Conservation (phyloP, 768 basidiomycete species). For the Lyophyllum atratum region DNA sequence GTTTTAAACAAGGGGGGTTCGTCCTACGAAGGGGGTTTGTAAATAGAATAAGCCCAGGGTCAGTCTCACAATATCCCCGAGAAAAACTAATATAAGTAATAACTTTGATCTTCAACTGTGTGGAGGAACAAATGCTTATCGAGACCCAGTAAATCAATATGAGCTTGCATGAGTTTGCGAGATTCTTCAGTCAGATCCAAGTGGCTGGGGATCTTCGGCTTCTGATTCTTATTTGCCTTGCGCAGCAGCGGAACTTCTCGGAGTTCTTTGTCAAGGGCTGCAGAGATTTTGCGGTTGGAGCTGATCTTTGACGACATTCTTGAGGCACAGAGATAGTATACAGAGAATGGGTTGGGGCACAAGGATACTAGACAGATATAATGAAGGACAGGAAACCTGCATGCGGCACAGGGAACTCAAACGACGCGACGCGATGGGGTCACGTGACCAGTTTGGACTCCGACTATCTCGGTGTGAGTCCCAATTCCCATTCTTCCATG, state of each 20-base stretch:
- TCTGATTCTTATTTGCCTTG: background rate
- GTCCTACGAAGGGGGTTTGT: too few species aligned
- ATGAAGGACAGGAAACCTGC: background rate
- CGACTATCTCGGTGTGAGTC: constrained; percentile 1
- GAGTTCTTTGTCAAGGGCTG: background rate
- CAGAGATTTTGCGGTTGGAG: background rate
- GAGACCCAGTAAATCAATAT: background rate
- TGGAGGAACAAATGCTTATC: background rate
- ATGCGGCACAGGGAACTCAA: background rate
- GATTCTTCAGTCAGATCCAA: background rate
- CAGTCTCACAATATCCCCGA: background rate
- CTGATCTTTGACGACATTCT: background rate
- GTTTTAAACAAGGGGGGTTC: too few species aligned
- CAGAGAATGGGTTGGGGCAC: background rate
- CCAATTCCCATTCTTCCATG: constrained; percentile 2
- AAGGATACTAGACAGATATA: background rate
- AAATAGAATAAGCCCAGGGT: too few species aligned
- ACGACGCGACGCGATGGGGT: constrained; percentile 1
- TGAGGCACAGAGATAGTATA: background rate
- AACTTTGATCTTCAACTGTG: background rate
- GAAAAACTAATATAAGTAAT: background rate
- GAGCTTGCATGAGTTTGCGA: background rate
- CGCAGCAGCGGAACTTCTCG: background rate
- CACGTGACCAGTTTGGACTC: constrained; percentile 1
- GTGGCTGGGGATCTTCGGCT: background rate